phyloP scores from a whole-genome alignment of 23 red algal genomes.

The Rhodosorus marinus region DNA sequence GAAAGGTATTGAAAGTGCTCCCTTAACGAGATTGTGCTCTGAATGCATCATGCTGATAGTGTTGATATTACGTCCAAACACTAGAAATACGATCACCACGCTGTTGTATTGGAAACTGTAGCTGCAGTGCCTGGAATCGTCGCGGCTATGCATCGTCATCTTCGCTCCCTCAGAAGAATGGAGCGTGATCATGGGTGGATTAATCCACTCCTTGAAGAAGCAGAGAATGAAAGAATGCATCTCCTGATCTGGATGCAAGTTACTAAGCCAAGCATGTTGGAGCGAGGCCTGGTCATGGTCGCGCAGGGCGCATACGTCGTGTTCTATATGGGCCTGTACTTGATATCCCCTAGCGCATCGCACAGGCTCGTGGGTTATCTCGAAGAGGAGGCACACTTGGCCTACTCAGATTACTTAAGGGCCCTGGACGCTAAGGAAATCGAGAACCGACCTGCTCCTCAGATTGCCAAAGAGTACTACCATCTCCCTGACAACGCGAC shows the following conservation, averaged over 20 bases:
- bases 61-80: no score
- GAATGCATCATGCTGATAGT: no score
- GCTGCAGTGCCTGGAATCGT: conserved; percentile 92
- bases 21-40: no score
- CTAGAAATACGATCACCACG: conserved; percentile 86
- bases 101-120: conserved; percentile 86
- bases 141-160: conserved; percentile 49
- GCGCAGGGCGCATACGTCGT: conserved; percentile 69
- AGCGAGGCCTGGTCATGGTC: conserved; percentile 54
- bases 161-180: conserved; percentile 66
- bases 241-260: conserved; percentile 77
- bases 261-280: conserved; percentile 39
- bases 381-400: conserved; percentile 77
- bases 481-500: conserved; percentile 33
- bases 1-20: no score
- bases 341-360: conserved; percentile 29
- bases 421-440: conserved; percentile 65
- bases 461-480: conserved; percentile 81
- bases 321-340: conserved; percentile 65
- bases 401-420: conserved; percentile 78
- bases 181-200: conserved; percentile 59
- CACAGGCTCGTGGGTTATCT: conserved; percentile 91
- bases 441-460: conserved; percentile 65
- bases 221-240: conserved; percentile 94
- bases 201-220: conserved; percentile 66